A percentile compares a stretch with the other conserved stretches of the same genome.
Conservation (phyloP, 139 green algal genomes). For the Dunaliella primolecta region DNA sequence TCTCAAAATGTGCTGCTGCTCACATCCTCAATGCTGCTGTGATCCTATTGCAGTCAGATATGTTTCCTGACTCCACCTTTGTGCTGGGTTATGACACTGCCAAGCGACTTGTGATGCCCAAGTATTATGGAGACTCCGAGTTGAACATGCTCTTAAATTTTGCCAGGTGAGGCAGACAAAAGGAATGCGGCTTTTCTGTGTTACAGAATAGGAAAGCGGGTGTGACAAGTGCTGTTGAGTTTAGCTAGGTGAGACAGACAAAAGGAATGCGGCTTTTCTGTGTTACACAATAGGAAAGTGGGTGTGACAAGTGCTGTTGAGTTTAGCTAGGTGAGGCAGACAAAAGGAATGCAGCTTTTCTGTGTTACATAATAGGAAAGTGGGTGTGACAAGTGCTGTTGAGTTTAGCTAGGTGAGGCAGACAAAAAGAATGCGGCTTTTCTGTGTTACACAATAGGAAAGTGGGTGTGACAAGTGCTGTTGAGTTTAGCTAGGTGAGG, state of each 20-base stretch:
- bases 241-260: too few species aligned
- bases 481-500: too few species aligned
- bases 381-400: too few species aligned
- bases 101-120: slow-evolving; percentile 64
- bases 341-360: background rate
- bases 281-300: background rate
- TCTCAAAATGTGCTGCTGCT: too few species aligned
- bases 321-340: background rate
- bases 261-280: background rate
- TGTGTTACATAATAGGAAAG: too few species aligned
- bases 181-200: too few species aligned
- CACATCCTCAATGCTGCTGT: too few species aligned
- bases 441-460: too few species aligned
- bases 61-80: slow-evolving; percentile 63
- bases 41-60: slow-evolving; percentile 1
- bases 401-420: too few species aligned
- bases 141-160: slow-evolving; percentile 60
- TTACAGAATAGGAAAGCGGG: background rate
- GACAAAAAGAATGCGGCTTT: too few species aligned
- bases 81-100: slow-evolving; percentile 84
- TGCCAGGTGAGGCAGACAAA: background rate
- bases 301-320: background rate
- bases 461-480: too few species aligned
- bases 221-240: background rate
- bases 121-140: slow-evolving; percentile 70